Evolutionary conservation across 2,329 filamentous ascomycete genomes (phyloP), one percentile per base, ranked within the genome.

Genomic region (Nemania sp.): DNA sequence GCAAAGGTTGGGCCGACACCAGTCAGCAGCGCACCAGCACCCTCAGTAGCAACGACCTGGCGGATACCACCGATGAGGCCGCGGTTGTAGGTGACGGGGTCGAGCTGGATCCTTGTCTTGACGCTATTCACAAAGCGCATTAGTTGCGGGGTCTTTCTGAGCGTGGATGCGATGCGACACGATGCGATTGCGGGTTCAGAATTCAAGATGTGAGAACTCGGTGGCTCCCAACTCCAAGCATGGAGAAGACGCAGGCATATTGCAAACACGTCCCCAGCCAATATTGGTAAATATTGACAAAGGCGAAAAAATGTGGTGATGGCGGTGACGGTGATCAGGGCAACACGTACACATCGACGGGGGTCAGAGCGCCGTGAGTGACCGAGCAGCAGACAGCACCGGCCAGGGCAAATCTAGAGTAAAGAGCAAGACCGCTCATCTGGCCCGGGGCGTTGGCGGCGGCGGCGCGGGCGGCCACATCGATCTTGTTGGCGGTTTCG

Each of bases 331-430:
- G 28, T 19, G 22, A 24, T 45, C 15, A 23, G 26, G 44, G 52
- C 58, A 28, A 7, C 23, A 90, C 93, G 77, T 94, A 97, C 93
- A 99, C 94, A 89, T 99, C 94, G 77, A 99, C 91, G 72, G 94
- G 94, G 67, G 94, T 99, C 70, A 97, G 86, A 72, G 83, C 89
- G 77, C 93, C 94, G 85, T 99, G 94, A 73, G 94, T 99, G 79
- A 97, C 80, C 68, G 92, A 94, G 79, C 94, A 99, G 87, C 94
- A 97, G 82, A 97, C 80, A 69, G 94, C 94, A 79, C 94, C 94
- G 70, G 94, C 92, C 70, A 99, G 89, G 78, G 94, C 93, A 81
- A 97, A 97, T 78, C 91, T 86, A 69, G 90, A 90, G 87, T 97
- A 97, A 68, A 99, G 90, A 57, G 56, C 54, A 39, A 61, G 8